These are phyloP conservation scores for Penicillium nordicum DNA, from an alignment of 2,329 filamentous ascomycete species.

Conservation along the genomic window DNA sequence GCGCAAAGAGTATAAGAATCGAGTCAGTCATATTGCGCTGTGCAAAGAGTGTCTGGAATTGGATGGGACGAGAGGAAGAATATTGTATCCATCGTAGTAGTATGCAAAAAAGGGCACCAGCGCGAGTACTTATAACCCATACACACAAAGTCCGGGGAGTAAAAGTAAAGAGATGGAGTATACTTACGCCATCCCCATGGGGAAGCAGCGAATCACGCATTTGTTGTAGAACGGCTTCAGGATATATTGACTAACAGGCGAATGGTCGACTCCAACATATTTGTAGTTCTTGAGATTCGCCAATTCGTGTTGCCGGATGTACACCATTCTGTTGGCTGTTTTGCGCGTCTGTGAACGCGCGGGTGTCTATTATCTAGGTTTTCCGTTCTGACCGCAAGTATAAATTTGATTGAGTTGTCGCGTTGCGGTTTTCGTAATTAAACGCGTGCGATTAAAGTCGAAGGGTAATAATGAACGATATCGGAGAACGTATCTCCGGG, in stretches of 20 bases:
- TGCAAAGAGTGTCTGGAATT: background rate
- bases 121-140: slow-evolving; percentile 7
- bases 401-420: background rate
- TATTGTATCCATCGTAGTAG: background rate
- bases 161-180: background rate
- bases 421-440: background rate
- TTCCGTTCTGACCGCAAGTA: background rate
- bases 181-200: slow-evolving; percentile 83
- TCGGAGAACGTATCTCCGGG: background rate
- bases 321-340: slow-evolving; percentile 65
- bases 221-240: slow-evolving; percentile 97
- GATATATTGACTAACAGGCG: slow-evolving; percentile 84
- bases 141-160: background rate
- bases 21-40: slow-evolving; percentile 10
- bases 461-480: background rate
- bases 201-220: slow-evolving; percentile 90
- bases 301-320: slow-evolving; percentile 88
- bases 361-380: background rate
- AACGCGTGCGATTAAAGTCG: background rate
- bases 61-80: background rate
- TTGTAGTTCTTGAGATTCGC: slow-evolving; percentile 90
- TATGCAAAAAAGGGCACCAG: background rate
- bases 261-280: slow-evolving; percentile 89
- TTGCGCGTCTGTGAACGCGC: slow-evolving; percentile 3
- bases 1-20: slow-evolving; percentile 7